Evolutionary conservation across 306 rosid genomes (phyloP).

Genomic region (Comarum palustre): DNA sequence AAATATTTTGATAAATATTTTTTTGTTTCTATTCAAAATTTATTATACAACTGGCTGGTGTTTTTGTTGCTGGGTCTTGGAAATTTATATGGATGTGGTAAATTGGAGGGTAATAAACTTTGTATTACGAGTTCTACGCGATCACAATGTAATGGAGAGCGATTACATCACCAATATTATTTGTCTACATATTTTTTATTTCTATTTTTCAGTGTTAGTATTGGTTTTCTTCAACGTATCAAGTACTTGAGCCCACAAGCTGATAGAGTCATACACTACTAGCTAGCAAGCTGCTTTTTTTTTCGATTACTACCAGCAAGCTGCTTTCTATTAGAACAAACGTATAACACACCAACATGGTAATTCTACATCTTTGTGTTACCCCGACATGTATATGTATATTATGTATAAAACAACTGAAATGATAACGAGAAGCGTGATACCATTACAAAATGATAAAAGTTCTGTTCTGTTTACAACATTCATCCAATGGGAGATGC

Average conservation of each 20-base stretch:
- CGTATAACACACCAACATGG: neutral
- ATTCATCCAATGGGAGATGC: too few relatives aligned
- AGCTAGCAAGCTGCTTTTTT: too few relatives aligned
- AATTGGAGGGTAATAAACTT: slow-evolving; percentile 77
- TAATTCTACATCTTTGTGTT: neutral
- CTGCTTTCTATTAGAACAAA: too few relatives aligned
- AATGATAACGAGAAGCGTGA: neutral
- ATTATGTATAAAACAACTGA: neutral
- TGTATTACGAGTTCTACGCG: slow-evolving; percentile 76
- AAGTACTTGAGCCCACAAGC: too few relatives aligned
- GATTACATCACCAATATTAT: too few relatives aligned
- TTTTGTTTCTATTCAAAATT: neutral
- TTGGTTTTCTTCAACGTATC: too few relatives aligned
- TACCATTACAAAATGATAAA: neutral
- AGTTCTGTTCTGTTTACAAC: neutral
- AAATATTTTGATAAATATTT: neutral
- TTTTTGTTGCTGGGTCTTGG: slow-evolving; percentile 68
- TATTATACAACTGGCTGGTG: neutral
- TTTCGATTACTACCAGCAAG: too few relatives aligned
- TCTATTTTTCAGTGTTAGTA: too few relatives aligned
- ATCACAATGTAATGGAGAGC: too few relatives aligned
- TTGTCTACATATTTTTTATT: too few relatives aligned
- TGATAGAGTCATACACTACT: too few relatives aligned
- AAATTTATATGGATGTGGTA: slow-evolving; percentile 82
- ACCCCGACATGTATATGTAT: neutral